Evolutionary conservation across 1,284 basidiomycete species (phyloP).

Genomic region (Trametes polyzona): DNA sequence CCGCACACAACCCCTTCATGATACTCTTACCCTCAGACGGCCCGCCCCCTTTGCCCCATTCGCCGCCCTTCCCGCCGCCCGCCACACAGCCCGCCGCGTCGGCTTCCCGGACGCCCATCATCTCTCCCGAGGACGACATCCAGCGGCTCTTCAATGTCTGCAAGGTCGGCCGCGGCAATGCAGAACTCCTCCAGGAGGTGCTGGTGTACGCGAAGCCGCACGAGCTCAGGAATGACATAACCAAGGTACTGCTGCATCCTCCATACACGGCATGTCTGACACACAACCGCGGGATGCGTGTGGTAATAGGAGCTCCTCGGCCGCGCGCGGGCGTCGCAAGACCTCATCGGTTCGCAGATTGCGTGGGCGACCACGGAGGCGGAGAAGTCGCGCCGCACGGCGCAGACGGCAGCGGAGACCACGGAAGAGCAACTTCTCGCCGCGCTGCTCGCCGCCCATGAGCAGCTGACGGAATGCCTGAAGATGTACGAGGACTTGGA

Average conservation of each 20-base stretch:
- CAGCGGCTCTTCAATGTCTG: constrained; percentile 76
- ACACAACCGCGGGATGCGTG: not conserved
- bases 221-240: constrained; percentile 59
- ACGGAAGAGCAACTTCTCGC: constrained; percentile 64
- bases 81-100: constrained; percentile 2
- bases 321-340: constrained; percentile 72
- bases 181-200: constrained; percentile 65
- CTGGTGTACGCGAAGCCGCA: constrained; percentile 66
- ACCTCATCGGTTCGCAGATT: constrained; percentile 73
- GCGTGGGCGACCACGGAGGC: constrained; percentile 80
- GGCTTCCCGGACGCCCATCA: constrained; percentile 9
- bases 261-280: not conserved
- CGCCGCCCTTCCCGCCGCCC: constrained; percentile 12
- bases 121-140: constrained; percentile 75
- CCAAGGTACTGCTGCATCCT: constrained; percentile 43
- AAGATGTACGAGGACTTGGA: constrained; percentile 64
- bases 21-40: constrained; percentile 27
- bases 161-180: constrained; percentile 73
- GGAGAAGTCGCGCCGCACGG: constrained; percentile 49
- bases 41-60: constrained; percentile 11
- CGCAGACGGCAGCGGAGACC: constrained; percentile 36
- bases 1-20: constrained; percentile 22
- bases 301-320: constrained; percentile 70
- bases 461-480: constrained; percentile 49
- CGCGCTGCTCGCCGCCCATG: constrained; percentile 66